Evolutionary conservation across 441 rosid genomes (phyloP).

Genomic region (Eruca vesicaria): DNA sequence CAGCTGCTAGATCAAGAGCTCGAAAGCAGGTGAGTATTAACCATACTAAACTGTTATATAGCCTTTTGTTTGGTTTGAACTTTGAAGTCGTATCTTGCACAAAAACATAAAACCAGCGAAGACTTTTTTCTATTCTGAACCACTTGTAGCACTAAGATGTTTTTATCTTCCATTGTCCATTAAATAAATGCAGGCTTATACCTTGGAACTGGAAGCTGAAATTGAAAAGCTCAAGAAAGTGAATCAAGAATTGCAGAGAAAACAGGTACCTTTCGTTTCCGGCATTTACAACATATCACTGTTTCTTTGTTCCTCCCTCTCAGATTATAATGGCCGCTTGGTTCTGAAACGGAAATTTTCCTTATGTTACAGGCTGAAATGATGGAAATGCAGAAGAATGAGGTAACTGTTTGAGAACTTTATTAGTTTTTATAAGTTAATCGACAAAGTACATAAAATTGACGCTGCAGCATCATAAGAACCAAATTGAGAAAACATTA

Average conservation of each 20-base stretch:
- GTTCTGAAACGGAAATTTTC: constrained; percentile 13
- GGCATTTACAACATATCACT: neutral
- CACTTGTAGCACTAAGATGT: neutral
- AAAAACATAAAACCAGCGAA: neutral
- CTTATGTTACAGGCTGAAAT: constrained; percentile 46
- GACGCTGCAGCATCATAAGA: neutral
- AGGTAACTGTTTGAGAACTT: constrained; percentile 37
- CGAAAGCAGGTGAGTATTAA: constrained; percentile 62
- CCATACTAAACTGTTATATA: neutral
- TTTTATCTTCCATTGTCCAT: neutral
- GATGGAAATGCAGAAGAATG: constrained; percentile 51
- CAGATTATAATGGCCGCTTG: neutral
- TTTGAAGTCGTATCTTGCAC: neutral
- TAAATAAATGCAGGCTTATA: constrained; percentile 58
- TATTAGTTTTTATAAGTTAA: neutral
- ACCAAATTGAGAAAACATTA: neutral
- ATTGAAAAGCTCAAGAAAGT: constrained; percentile 60
- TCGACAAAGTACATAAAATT: neutral
- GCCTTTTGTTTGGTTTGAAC: neutral
- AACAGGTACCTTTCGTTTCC: constrained; percentile 56
- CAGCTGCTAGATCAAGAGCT: constrained; percentile 83
- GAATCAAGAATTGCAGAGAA: constrained; percentile 57
- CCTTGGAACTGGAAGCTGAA: constrained; percentile 71
- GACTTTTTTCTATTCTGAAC: neutral
- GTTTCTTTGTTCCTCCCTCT: neutral